These are phyloP conservation scores for Fusarium bactridioides DNA, from an alignment of 2,329 filamentous ascomycete species.

Conservation along the genomic window DNA sequence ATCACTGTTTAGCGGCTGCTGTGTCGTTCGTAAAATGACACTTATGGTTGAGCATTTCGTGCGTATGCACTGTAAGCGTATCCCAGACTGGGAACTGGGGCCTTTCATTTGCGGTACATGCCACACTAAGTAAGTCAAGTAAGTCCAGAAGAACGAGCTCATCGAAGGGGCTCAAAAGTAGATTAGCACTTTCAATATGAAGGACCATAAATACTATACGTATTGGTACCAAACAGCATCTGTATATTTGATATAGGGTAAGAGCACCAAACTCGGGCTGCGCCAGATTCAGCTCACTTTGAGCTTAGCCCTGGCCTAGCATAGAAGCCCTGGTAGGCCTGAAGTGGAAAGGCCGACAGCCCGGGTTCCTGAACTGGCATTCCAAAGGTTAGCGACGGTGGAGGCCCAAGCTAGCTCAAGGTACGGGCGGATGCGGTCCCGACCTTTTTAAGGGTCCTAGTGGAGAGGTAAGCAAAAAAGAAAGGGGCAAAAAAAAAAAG, in stretches of 20 bases:
- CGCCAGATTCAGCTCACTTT: background rate
- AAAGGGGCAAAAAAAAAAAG: background rate
- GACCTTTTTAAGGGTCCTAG: conserved; percentile 15
- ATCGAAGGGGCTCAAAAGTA: background rate
- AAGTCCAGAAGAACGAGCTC: background rate
- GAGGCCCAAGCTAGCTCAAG: conserved; percentile 25
- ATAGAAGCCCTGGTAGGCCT: background rate
- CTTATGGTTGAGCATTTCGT: background rate
- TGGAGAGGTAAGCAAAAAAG: background rate
- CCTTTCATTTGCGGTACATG: background rate
- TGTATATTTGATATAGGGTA: background rate
- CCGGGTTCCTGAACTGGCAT: conserved; percentile 20
- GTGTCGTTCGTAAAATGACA: too few species aligned
- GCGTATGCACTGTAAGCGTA: too few species aligned
- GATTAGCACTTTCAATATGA: background rate
- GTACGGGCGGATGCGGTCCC: conserved; percentile 10
- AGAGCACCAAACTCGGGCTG: background rate
- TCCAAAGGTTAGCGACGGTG: conserved; percentile 3
- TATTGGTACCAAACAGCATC: background rate
- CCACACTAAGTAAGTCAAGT: background rate
- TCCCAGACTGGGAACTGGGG: background rate
- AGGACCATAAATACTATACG: background rate
- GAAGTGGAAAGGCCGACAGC: conserved; percentile 2
- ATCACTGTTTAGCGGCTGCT: background rate
- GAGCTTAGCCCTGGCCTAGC: background rate